Conservation (phyloP, 2,329 filamentous ascomycete genomes). For the Ophiostoma pallidulum region DNA sequence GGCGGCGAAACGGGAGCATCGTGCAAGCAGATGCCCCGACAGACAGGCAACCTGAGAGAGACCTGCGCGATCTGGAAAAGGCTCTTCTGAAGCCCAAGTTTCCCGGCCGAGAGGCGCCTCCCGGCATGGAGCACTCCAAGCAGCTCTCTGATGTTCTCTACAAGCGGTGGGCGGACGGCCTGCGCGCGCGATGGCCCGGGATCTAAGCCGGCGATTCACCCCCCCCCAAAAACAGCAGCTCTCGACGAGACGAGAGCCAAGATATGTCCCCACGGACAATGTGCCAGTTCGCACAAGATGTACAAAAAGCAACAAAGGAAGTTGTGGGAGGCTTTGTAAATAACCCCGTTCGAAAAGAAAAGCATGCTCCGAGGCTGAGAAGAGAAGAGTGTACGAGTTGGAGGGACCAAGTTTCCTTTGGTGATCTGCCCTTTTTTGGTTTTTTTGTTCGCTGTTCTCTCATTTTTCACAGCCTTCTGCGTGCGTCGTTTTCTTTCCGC, state of each 20-base stretch:
- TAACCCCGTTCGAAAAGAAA: no score
- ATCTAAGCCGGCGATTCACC: slow-evolving; percentile 1
- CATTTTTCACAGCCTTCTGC: not conserved
- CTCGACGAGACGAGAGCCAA: no score
- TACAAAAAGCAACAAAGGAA: no score
- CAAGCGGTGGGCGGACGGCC: slow-evolving; percentile 76
- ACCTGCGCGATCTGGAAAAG: slow-evolving; percentile 37
- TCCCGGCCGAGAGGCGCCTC: slow-evolving; percentile 43
- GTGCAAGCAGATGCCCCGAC: slow-evolving; percentile 22
- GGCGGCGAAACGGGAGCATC: slow-evolving; percentile 48
- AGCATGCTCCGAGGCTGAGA: not conserved
- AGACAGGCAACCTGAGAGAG: slow-evolving; percentile 34
- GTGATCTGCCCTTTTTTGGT: not conserved
- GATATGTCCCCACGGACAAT: no score
- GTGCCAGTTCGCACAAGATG: no score
- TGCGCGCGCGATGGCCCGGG: slow-evolving; percentile 39
- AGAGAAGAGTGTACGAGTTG: not conserved
- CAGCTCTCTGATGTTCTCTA: slow-evolving; percentile 87
- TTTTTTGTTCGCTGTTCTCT: not conserved
- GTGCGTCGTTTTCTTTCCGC: not conserved
- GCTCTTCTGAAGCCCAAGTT: slow-evolving; percentile 42
- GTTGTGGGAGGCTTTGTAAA: no score
- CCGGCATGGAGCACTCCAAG: slow-evolving; percentile 87
- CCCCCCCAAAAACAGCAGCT: not conserved
- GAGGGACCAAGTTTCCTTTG: not conserved